These are phyloP conservation scores for Globisporangium echinulatum DNA, from an alignment of 352 stramenopile genomes.

Conservation along the genomic window DNA sequence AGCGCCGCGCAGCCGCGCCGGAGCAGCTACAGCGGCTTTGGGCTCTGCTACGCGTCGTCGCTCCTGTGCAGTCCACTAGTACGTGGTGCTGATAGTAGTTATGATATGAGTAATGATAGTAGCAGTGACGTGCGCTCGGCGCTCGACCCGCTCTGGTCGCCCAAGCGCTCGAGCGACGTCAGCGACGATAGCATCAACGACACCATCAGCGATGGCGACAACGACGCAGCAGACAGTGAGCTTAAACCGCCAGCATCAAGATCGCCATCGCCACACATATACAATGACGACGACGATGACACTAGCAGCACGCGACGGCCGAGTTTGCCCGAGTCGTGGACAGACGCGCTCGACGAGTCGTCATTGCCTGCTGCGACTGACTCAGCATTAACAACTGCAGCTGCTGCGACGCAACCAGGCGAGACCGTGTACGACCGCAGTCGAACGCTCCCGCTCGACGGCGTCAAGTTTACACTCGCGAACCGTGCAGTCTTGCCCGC, in stretches of 20 bases:
- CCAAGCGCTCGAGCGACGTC: conserved; percentile 15
- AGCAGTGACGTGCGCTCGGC: conserved; percentile 18
- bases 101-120: too few species aligned
- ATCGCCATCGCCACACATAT: not conserved
- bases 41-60: conserved; percentile 37
- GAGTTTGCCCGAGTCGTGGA: not conserved
- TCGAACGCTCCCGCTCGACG: conserved; percentile 37
- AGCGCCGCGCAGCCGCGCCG: conserved; percentile 19
- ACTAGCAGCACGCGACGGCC: too few species aligned
- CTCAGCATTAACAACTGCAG: not conserved
- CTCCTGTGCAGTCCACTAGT: conserved; percentile 50
- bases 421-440: conserved; percentile 36
- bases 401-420: conserved; percentile 4
- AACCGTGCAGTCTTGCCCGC: conserved; percentile 44
- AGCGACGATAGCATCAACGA: too few species aligned
- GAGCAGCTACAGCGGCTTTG: conserved; percentile 12
- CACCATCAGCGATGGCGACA: conserved; percentile 18
- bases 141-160: conserved; percentile 46
- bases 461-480: conserved; percentile 43
- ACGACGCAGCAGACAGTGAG: conserved; percentile 11
- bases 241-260: not conserved
- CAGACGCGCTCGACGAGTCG: not conserved
- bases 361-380: not conserved
- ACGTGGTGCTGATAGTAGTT: too few species aligned
- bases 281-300: too few species aligned